Percentiles rank a stretch among this genome's conserved stretches.
Conservation (phyloP, 768 basidiomycete genomes). For the Russula dissimulans region DNA sequence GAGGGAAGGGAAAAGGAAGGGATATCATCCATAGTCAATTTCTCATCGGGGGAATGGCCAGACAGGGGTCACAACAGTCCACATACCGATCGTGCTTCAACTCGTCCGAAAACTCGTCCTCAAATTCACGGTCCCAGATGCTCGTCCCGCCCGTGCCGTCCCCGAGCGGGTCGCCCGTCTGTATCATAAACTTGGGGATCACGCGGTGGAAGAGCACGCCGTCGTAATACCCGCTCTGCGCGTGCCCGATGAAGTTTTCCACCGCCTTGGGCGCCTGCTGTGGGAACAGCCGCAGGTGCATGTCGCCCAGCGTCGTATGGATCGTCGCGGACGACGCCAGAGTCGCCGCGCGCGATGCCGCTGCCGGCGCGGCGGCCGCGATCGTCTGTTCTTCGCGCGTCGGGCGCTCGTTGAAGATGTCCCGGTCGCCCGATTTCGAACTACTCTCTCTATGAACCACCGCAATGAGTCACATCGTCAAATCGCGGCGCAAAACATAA, state of each 20-base stretch:
- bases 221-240: conserved; percentile 85
- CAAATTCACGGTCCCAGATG: conserved; percentile 86
- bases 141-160: conserved; percentile 89
- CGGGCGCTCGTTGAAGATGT: conserved; percentile 96
- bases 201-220: conserved; percentile 93
- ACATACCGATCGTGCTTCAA: conserved; percentile 82
- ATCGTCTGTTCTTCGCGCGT: conserved; percentile 93
- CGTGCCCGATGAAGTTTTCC: conserved; percentile 94
- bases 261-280: conserved; percentile 90
- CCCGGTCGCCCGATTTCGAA: conserved; percentile 73
- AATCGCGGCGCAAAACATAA: too few relatives aligned
- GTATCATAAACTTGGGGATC: conserved; percentile 98
- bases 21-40: too few relatives aligned
- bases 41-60: too few relatives aligned
- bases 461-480: background rate
- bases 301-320: conserved; percentile 93
- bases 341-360: conserved; percentile 52
- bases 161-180: conserved; percentile 91
- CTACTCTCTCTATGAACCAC: conserved; percentile 46
- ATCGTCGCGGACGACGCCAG: conserved; percentile 78
- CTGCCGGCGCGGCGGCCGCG: conserved; percentile 49
- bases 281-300: conserved; percentile 83
- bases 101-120: conserved; percentile 88
- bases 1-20: too few relatives aligned
- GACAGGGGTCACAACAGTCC: too few relatives aligned